Conservation (phyloP, 441 rosid species). For the Pelargonium citronellum region DNA sequence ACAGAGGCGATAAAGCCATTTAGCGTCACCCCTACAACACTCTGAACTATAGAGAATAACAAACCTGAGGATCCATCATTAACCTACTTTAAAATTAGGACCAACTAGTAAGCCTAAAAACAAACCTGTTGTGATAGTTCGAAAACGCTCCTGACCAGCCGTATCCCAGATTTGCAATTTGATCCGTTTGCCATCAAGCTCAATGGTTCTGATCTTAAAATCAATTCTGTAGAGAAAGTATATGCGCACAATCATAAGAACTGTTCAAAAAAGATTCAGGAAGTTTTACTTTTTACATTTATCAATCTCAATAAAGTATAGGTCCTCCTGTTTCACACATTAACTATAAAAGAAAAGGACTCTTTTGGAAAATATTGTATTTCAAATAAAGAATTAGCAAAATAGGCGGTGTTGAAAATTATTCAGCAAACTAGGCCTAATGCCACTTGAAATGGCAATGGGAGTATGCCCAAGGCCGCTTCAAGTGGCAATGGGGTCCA, state of each 20-base stretch:
- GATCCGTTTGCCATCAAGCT: constrained; percentile 91
- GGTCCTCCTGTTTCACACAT: not conserved
- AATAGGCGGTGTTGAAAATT: too few species aligned
- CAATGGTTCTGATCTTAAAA: constrained; percentile 94
- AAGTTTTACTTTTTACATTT: not conserved
- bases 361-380: too few species aligned
- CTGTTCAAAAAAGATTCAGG: constrained; percentile 2
- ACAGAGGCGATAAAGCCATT: not conserved
- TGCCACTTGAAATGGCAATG: too few species aligned
- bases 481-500: too few species aligned
- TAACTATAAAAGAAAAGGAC: not conserved
- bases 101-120: not conserved
- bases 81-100: not conserved
- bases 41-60: not conserved
- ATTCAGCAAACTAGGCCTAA: too few species aligned
- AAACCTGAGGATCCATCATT: not conserved
- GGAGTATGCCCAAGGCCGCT: too few species aligned
- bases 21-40: not conserved
- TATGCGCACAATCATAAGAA: constrained; percentile 7
- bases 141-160: constrained; percentile 96
- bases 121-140: constrained; percentile 93
- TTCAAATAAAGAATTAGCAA: too few species aligned
- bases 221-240: constrained; percentile 48
- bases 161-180: constrained; percentile 99
- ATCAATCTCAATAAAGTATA: not conserved